Conservation (phyloP, 768 basidiomycete species). For the Mycena maculata region DNA sequence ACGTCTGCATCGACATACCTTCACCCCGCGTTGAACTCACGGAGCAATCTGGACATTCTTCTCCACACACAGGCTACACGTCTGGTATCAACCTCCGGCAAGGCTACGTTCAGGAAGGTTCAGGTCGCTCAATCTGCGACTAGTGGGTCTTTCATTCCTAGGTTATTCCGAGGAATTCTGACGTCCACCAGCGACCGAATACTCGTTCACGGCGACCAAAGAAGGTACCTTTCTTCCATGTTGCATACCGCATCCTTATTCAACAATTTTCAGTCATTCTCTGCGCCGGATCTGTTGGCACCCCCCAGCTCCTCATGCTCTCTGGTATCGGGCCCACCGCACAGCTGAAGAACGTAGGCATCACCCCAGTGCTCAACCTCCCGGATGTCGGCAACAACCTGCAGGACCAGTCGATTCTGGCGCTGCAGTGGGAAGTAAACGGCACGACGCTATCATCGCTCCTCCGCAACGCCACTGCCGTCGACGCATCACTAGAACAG, state of each 20-base stretch:
- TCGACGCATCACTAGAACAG: constrained; percentile 1
- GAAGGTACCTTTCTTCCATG: neutral
- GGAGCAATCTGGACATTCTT: constrained; percentile 35
- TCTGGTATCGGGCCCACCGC: constrained; percentile 12
- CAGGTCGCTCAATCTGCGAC: neutral
- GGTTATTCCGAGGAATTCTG: neutral
- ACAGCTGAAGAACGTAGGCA: neutral
- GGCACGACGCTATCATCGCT: neutral
- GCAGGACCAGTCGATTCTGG: constrained; percentile 3
- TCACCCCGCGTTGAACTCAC: constrained; percentile 24
- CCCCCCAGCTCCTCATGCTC: constrained; percentile 19
- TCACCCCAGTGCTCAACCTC: neutral
- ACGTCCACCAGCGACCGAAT: neutral
- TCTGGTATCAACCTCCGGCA: neutral
- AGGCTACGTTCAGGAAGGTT: neutral
- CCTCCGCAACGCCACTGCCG: neutral
- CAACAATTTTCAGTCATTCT: neutral
- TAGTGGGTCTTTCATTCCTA: neutral
- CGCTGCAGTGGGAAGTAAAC: neutral
- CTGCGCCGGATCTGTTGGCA: constrained; percentile 8
- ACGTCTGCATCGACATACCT: constrained; percentile 33
- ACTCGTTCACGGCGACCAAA: neutral
- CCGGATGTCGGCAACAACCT: constrained; percentile 6
- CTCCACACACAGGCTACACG: constrained; percentile 19
- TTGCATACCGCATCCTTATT: no score